Base-by-base conservation (phyloP, 257 asterid species). In the Lycium ferocissimum region DNA sequence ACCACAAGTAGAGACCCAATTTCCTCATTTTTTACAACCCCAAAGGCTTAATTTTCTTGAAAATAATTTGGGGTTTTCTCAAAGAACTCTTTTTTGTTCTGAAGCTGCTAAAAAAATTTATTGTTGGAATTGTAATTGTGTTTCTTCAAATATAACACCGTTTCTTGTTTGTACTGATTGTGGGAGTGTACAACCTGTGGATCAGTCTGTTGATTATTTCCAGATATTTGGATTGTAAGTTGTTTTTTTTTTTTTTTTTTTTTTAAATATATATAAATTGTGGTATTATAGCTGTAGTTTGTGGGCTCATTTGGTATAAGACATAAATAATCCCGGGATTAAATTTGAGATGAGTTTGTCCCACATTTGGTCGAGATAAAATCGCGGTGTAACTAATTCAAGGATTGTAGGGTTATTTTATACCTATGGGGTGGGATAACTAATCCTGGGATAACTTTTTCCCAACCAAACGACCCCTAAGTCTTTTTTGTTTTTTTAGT, bases 41-140 rank as follows among this genome's bases (percentile, higher is more conserved):
- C 88, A 82, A 58, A 63, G 58, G 12, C 47, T 86, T 86, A 79
- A 61, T 85, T 75, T 82, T 73, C 26, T 45, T 37, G 70, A 84
- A 71, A 85, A 81, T 12, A 61, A 53, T 33, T 83, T 79, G 8
- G 76, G 45, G 67, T 82, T 49, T 2, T 81, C 53, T 35, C 61
- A 57, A 7, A 87, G 65, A 47, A 85, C 37, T 9, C 76, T 47
- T 47, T 93, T 93, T 84, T 87, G 94, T 84, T 89, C 95, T 67
- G 87, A 76, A 22, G 73, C 89, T 66, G 63, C 89, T 11, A 82
- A 81, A 54, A 85, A 88, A 18, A 43, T 14, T 33, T 75, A 11
- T 72, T 96, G 99, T 91, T 96, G 99, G 98, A 95, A 90, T 83
- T 96, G 98, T 88, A 91, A 91, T 66, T 89, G 87, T 26, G 89